Evolutionary conservation across 208 protist species (phyloP).

Genomic region (Wallacemonas sp.): DNA sequence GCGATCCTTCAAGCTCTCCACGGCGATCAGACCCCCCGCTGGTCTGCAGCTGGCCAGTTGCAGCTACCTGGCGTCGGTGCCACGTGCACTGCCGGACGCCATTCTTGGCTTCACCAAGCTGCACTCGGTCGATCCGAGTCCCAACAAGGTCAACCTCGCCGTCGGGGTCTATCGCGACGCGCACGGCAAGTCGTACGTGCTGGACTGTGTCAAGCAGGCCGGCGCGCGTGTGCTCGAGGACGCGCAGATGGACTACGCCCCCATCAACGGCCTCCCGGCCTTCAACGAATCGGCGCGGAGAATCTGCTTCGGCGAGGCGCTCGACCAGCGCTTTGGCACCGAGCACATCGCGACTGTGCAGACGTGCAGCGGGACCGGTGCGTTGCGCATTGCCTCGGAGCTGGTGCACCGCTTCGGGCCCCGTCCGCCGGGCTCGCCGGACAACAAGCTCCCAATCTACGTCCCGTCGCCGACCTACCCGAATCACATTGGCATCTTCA

Average conservation of each 20-base stretch:
- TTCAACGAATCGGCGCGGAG: conserved; percentile 77
- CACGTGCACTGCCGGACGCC: conserved; percentile 56
- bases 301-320: conserved; percentile 90
- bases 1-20: not conserved
- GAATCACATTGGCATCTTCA: conserved; percentile 80
- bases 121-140: conserved; percentile 69
- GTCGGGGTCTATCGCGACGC: conserved; percentile 97
- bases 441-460: conserved; percentile 40
- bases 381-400: conserved; percentile 64
- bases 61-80: conserved; percentile 50
- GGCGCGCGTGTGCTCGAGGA: conserved; percentile 31
- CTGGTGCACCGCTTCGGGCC: conserved; percentile 42
- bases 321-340: conserved; percentile 16
- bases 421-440: not conserved
- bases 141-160: conserved; percentile 95
- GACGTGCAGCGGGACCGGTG: conserved; percentile 84
- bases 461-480: conserved; percentile 71
- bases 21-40: not conserved
- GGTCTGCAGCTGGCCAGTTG: conserved; percentile 6
- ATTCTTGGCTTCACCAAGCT: conserved; percentile 72
- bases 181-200: conserved; percentile 89
- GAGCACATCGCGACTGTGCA: conserved; percentile 78
- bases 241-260: conserved; percentile 93
- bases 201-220: conserved; percentile 89
- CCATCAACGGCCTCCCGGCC: conserved; percentile 88